A percentile compares a stretch with the other conserved stretches of the same genome.
These are phyloP conservation scores for Hippophae tibetana DNA, from an alignment of 306 rosid species.

Conservation along the genomic window DNA sequence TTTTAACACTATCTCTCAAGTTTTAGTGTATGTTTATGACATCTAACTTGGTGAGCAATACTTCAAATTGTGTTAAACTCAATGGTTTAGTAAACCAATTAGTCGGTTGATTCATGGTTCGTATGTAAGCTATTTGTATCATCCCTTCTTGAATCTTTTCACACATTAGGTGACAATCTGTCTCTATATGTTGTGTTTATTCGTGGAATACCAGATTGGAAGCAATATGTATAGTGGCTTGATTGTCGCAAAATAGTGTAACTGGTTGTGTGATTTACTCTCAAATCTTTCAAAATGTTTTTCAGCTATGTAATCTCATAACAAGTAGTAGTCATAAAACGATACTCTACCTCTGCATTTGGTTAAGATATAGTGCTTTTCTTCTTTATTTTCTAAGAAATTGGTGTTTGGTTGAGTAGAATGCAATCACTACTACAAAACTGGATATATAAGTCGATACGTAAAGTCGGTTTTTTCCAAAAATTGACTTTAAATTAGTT, in stretches of 20 bases:
- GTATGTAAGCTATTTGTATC: not conserved
- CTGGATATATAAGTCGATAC: too few species aligned
- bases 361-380: not conserved
- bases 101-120: not conserved
- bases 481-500: too few species aligned
- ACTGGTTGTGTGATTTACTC: not conserved
- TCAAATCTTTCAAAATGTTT: not conserved
- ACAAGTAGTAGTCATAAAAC: too few species aligned
- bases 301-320: too few species aligned
- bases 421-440: too few species aligned
- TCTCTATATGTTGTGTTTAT: not conserved
- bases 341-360: too few species aligned
- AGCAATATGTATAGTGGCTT: too few species aligned
- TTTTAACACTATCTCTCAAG: not conserved
- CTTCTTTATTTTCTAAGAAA: not conserved
- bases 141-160: not conserved
- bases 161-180: not conserved
- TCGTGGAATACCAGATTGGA: too few species aligned
- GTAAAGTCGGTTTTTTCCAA: too few species aligned
- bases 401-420: not conserved
- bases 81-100: not conserved
- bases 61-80: not conserved
- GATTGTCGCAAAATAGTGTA: not conserved
- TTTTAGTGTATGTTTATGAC: not conserved
- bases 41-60: not conserved